These are phyloP conservation scores for Leptodontidium sp. DNA, from an alignment of 2,329 filamentous ascomycete species.

Conservation along the genomic window DNA sequence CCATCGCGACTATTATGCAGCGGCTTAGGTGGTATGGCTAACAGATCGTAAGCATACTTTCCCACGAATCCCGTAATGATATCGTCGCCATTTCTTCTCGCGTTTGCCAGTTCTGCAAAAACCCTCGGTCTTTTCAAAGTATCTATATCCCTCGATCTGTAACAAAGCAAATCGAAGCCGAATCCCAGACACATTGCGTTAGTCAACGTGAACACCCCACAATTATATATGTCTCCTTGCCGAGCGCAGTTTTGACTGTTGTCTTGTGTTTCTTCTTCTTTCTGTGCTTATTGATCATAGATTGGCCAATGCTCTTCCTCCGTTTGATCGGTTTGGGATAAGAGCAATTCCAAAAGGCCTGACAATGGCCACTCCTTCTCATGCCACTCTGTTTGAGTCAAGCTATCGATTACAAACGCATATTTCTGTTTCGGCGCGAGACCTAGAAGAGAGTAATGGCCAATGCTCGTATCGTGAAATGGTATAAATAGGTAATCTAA, in stretches of 20 bases:
- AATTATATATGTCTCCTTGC: background rate
- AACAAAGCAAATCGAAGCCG: background rate
- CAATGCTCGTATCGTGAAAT: background rate
- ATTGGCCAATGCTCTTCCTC: background rate
- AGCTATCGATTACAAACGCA: background rate
- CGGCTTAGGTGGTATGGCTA: background rate
- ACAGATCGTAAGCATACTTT: background rate
- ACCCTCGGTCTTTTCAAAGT: background rate
- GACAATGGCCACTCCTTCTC: background rate
- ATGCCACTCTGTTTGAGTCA: background rate
- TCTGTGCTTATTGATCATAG: background rate
- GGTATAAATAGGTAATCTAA: slow-evolving; percentile 16
- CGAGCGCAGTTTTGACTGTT: background rate
- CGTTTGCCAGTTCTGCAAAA: background rate
- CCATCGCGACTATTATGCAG: background rate
- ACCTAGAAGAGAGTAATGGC: background rate
- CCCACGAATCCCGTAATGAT: background rate
- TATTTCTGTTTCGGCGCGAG: slow-evolving; percentile 13
- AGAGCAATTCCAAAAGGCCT: background rate
- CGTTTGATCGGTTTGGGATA: background rate
- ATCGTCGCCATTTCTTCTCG: background rate
- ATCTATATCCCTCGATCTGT: background rate
- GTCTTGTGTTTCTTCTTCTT: background rate
- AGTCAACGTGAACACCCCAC: background rate
- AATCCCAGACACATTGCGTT: background rate